Percentiles rank a stretch among this genome's conserved stretches.
These are phyloP conservation scores for Hanseniaspora lindneri DNA, from an alignment of 805 yeast species.

Conservation along the genomic window DNA sequence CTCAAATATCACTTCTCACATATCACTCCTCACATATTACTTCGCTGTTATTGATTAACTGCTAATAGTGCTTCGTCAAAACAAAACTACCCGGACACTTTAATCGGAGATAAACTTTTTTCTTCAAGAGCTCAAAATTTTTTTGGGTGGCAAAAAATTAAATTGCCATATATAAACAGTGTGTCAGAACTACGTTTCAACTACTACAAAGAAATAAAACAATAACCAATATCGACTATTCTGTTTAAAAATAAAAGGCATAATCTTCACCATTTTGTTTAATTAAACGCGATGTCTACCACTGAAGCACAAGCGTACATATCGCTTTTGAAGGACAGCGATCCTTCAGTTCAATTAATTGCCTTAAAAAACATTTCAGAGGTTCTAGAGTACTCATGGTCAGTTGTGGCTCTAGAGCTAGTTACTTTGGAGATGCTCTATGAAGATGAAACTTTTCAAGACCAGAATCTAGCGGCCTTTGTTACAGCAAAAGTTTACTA, in stretches of 20 bases:
- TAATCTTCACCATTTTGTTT: neutral
- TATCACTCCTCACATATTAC: too few relatives aligned
- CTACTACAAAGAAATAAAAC: too few relatives aligned
- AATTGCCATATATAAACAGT: neutral
- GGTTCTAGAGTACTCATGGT: slow-evolving; percentile 87
- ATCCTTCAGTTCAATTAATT: slow-evolving; percentile 60
- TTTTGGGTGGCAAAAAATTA: slow-evolving; percentile 13
- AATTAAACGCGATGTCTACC: slow-evolving; percentile 37
- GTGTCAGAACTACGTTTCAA: neutral
- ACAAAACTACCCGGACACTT: too few relatives aligned
- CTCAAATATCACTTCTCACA: too few relatives aligned
- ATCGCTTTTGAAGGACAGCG: slow-evolving; percentile 78
- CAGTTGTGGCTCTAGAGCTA: slow-evolving; percentile 86
- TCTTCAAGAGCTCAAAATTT: neutral
- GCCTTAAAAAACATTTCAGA: slow-evolving; percentile 73
- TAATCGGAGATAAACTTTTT: too few relatives aligned
- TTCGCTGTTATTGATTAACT: too few relatives aligned
- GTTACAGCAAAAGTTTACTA: slow-evolving; percentile 83
- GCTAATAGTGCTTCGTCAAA: too few relatives aligned
- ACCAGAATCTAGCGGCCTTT: slow-evolving; percentile 76
- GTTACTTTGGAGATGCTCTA: slow-evolving; percentile 81
- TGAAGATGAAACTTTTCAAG: slow-evolving; percentile 69
- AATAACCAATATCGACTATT: too few relatives aligned
- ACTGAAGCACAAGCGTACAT: slow-evolving; percentile 77
- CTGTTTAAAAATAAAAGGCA: neutral